A percentile compares a stretch with the other conserved stretches of the same genome.
These are phyloP conservation scores for Rubroshorea leprosula DNA, from an alignment of 345 rosid genomes.

Conservation along the genomic window DNA sequence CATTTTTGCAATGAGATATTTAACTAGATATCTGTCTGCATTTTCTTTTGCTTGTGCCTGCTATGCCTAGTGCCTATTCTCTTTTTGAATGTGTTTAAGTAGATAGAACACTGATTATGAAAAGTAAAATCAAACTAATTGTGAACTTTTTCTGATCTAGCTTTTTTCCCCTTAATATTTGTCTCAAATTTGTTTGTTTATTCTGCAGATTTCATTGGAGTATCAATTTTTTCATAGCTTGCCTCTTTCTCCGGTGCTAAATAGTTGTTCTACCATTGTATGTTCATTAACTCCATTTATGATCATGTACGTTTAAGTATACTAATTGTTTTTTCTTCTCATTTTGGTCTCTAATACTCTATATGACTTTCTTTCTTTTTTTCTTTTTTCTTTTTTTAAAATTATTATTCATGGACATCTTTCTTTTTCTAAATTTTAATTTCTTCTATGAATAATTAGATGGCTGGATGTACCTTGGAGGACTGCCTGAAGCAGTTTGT, in stretches of 20 bases:
- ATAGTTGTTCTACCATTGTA: conserved; percentile 60
- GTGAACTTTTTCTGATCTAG: not conserved
- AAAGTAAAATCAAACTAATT: not conserved
- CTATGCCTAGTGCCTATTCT: not conserved
- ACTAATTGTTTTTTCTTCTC: not conserved
- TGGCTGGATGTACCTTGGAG: conserved; percentile 52
- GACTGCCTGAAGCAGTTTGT: conserved; percentile 67
- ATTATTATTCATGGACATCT: too few species aligned
- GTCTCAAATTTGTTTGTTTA: not conserved
- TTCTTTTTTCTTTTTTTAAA: too few species aligned
- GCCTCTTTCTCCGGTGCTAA: conserved; percentile 55
- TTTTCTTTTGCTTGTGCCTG: conserved; percentile 1
- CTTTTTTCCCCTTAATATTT: not conserved
- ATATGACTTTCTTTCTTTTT: not conserved
- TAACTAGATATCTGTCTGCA: not conserved
- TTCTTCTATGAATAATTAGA: conserved; percentile 30
- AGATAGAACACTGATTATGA: too few species aligned
- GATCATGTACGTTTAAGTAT: conserved; percentile 8
- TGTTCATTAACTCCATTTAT: conserved; percentile 36
- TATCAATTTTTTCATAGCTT: conserved; percentile 82
- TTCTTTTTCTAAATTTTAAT: not conserved
- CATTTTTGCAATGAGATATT: conserved; percentile 3
- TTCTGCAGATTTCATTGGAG: conserved; percentile 73
- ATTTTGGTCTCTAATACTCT: not conserved
- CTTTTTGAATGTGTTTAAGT: conserved; percentile 1